A percentile compares a stretch with the other conserved stretches of the same genome.
phyloP scores from a whole-genome alignment of 169 alveolate species.

The Plasmodium blacklocki region DNA sequence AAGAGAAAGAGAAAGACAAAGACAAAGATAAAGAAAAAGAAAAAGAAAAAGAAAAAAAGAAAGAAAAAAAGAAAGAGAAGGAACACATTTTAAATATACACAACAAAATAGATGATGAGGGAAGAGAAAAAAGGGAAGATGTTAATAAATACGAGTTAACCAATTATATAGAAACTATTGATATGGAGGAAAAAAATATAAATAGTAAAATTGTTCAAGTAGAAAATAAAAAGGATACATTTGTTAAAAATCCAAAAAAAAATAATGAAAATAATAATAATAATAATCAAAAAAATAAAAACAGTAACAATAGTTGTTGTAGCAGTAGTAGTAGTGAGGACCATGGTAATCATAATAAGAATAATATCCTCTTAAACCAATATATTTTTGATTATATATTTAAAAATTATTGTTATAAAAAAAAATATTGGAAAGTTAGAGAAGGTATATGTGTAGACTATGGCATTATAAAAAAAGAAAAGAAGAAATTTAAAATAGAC shows the following conservation, averaged over 20 bases:
- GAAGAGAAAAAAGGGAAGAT: conserved; percentile 3
- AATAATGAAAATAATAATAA: not conserved
- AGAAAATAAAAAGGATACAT: no score
- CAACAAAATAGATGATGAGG: not conserved
- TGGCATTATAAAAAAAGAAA: conserved; percentile 27
- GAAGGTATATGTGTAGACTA: conserved; percentile 32
- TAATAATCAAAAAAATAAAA: not conserved
- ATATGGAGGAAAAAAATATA: conserved; percentile 3
- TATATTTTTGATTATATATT: conserved; percentile 54
- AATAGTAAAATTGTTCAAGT: not conserved
- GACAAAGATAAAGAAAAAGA: not conserved
- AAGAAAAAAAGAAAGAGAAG: not conserved
- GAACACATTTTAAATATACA: no score
- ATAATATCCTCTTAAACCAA: conserved; percentile 13
- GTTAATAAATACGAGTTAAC: conserved; percentile 12
- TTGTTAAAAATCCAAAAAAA: not conserved
- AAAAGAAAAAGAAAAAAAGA: not conserved
- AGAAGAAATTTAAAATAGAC: conserved; percentile 33
- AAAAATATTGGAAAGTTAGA: conserved; percentile 40
- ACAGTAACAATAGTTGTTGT: not conserved
- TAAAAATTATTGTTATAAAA: conserved; percentile 69
- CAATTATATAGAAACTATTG: conserved; percentile 14
- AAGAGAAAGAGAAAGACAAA: not conserved
- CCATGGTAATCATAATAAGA: not conserved
- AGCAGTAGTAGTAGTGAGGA: not conserved